Evolutionary conservation across 2,329 filamentous ascomycete species (phyloP), one percentile per base, ranked within the genome.

Genomic region (Pseudogymnoascus sp.): DNA sequence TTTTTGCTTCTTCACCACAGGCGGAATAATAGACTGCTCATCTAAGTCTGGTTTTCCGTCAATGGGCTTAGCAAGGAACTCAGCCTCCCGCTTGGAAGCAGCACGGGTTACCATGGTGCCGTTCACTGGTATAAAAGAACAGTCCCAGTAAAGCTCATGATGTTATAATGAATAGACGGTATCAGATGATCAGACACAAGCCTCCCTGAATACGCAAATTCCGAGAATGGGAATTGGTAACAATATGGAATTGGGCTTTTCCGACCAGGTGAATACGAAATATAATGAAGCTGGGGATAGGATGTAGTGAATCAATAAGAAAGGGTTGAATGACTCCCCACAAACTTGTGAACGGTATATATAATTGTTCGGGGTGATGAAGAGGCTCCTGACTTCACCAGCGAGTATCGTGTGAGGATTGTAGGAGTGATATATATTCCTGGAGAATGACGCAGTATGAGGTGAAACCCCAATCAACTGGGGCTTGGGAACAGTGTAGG

Each of bases 1-100:
- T 50, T 69, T 69, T 31, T 62, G 62, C 66, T 68, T 68, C 23
- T 40, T 62, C 35, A 10, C 13, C 19, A 44, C 60, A 4, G 9
- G n/a, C 21, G 17, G 15, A 28, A 36, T 17, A 40, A 61, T 28
- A 4, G 47, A 19, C 47, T 53, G 21, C 47, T 53, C 47, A 10
- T 17, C 47, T 26, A 53, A 53, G n/a, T 11, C 15, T 7, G 26
- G 9, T 9, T 53, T 53, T 17, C 17, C 15, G 2, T 28, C 26
- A 53, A 19, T 62, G 15, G 44, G 17, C 21, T 36, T 28, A 13
- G n/a, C 35, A 42, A 65, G 47, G 31, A 64, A 60, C n/a, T 50
- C 61, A 36, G 64, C 63, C 40, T 63, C 61, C 17, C 60, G 63
- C 38, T 62, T 65, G 23, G 63, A 35, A 40, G 65, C 63, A 7